phyloP scores from a whole-genome alignment of 192 early-diverging fungal species.

The Entophlyctis luteolus region DNA sequence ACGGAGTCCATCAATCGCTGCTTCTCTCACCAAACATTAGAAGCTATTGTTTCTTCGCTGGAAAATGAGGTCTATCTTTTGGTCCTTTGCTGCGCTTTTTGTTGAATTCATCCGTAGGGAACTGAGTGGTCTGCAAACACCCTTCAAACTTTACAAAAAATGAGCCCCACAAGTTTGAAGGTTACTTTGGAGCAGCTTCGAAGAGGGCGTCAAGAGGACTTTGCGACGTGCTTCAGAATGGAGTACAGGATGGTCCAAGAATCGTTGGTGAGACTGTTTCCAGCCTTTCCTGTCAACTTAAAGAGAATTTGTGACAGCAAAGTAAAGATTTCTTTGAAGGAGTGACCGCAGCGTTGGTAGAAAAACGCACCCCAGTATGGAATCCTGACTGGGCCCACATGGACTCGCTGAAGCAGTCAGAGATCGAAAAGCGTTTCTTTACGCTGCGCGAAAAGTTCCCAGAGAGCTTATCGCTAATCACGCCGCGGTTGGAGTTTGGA shows the following conservation, averaged over 20 bases:
- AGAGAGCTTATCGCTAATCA: background rate
- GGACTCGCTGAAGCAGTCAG: background rate
- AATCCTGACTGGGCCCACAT: conserved; percentile 51
- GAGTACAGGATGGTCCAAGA: conserved; percentile 79
- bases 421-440: conserved; percentile 36
- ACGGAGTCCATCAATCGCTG: conserved; percentile 73
- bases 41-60: conserved; percentile 78
- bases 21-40: conserved; percentile 77
- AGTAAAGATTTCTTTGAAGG: conserved; percentile 87
- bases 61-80: conserved; percentile 59
- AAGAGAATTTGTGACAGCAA: conserved; percentile 3
- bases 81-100: background rate
- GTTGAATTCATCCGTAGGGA: background rate
- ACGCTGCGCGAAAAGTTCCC: background rate
- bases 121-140: conserved; percentile 66
- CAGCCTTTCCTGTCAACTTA: background rate
- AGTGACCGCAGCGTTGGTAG: conserved; percentile 71
- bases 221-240: conserved; percentile 79
- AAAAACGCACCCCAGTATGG: conserved; percentile 72
- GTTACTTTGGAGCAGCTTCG: conserved; percentile 77
- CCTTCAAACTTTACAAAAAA: conserved; percentile 52
- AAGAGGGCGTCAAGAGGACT: conserved; percentile 57
- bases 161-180: conserved; percentile 87
- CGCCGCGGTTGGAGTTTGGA: conserved; percentile 23
- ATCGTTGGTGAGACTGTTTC: conserved; percentile 50